A percentile compares a stretch with the other conserved stretches of the same genome.
Conservation (phyloP, 2,329 filamentous ascomycete species). For the Pyrenophora graminea region DNA sequence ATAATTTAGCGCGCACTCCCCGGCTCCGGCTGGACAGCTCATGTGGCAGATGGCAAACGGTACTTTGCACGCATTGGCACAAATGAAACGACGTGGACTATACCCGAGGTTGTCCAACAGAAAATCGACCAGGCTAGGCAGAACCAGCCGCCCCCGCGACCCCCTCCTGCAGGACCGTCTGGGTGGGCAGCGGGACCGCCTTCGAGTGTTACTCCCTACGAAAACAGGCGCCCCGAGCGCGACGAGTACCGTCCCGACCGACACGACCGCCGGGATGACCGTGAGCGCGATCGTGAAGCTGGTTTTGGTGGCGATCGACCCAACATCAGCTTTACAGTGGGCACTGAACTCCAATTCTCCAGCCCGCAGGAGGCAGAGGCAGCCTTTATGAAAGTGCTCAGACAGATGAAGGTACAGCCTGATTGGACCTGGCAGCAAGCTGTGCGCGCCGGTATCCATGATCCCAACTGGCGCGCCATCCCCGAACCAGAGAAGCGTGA, state of each 20-base stretch:
- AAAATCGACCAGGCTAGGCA: conserved; percentile 76
- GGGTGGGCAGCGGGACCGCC: conserved; percentile 65
- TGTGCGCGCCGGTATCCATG: conserved; percentile 82
- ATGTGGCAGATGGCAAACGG: conserved; percentile 77
- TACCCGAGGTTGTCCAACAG: conserved; percentile 72
- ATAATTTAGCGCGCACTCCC: conserved; percentile 71
- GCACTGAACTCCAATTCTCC: conserved; percentile 57
- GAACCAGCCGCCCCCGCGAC: conserved; percentile 48
- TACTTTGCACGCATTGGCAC: conserved; percentile 95
- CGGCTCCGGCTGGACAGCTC: conserved; percentile 88
- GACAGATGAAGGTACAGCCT: conserved; percentile 80
- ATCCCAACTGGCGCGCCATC: conserved; percentile 89
- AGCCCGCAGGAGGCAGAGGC: conserved; percentile 84
- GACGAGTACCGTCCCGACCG: conserved; percentile 37
- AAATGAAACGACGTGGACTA: conserved; percentile 91
- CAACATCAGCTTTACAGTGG: conserved; percentile 47
- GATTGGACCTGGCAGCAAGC: conserved; percentile 94
- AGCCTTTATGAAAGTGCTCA: conserved; percentile 88
- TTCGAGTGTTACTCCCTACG: conserved; percentile 47
- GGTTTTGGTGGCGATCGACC: conserved; percentile 48
- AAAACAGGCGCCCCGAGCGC: conserved; percentile 37
- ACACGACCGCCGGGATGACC: conserved; percentile 29
- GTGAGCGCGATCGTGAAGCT: conserved; percentile 53
- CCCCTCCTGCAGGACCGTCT: conserved; percentile 47
- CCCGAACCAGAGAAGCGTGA: conserved; percentile 91